A percentile compares a stretch with the other conserved stretches of the same genome.
Evolutionary conservation across 2,329 filamentous ascomycete species (phyloP).

Genomic region (Lizonia empirigonia): DNA sequence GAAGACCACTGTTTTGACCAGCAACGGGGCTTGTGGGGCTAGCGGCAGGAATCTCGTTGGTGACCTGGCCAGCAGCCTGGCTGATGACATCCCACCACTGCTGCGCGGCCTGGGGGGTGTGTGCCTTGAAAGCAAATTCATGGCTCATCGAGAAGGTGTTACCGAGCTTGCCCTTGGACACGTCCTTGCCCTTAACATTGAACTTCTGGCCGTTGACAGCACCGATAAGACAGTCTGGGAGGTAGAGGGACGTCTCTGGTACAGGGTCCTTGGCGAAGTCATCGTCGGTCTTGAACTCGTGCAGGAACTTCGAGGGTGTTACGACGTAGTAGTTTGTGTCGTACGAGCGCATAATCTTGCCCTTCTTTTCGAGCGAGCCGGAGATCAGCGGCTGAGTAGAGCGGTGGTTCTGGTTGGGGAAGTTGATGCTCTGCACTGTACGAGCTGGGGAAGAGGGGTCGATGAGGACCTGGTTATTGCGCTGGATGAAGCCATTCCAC

Average conservation of each 20-base stretch:
- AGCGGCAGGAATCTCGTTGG: slow-evolving; percentile 48
- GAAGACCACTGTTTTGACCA: slow-evolving; percentile 21
- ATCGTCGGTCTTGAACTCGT: slow-evolving; percentile 96
- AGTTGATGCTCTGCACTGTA: slow-evolving; percentile 73
- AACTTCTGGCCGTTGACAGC: slow-evolving; percentile 79
- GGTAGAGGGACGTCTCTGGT: slow-evolving; percentile 87
- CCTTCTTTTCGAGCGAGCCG: slow-evolving; percentile 88
- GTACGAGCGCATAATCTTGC: slow-evolving; percentile 82
- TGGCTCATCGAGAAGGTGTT: slow-evolving; percentile 79
- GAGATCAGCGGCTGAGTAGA: slow-evolving; percentile 84
- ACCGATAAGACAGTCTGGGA: slow-evolving; percentile 86
- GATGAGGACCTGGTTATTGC: slow-evolving; percentile 74
- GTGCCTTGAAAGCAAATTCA: slow-evolving; percentile 87
- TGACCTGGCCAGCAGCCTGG: slow-evolving; percentile 60
- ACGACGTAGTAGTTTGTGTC: slow-evolving; percentile 87
- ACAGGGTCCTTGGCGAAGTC: slow-evolving; percentile 72
- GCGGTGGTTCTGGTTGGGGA: slow-evolving; percentile 86
- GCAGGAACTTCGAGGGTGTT: slow-evolving; percentile 83
- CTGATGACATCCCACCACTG: slow-evolving; percentile 83
- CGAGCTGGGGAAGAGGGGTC: slow-evolving; percentile 77
- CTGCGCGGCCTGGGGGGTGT: slow-evolving; percentile 76
- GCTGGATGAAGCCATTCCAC: slow-evolving; percentile 82
- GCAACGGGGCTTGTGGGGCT: slow-evolving; percentile 46
- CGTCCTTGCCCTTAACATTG: slow-evolving; percentile 93
- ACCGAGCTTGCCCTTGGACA: slow-evolving; percentile 74